Conservation (phyloP, 345 rosid species). For the Ceriops decandra region DNA sequence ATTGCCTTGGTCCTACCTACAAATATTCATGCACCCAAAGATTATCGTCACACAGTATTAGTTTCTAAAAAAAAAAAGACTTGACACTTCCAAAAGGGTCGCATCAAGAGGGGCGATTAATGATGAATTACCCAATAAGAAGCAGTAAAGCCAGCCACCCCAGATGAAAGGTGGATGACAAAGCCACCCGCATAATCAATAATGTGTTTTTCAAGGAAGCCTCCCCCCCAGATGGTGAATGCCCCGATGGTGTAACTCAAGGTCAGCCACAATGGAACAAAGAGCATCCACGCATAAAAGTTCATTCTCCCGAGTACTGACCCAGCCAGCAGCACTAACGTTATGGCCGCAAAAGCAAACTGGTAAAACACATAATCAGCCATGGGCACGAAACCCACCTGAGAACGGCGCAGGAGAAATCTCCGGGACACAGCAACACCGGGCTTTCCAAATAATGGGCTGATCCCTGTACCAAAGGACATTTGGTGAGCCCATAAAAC, state of each 20-base stretch:
- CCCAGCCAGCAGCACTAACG: constrained; percentile 49
- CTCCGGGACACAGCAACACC: constrained; percentile 3
- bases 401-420: neutral
- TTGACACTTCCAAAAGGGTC: neutral
- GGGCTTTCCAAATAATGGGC: constrained; percentile 41
- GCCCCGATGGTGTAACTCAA: constrained; percentile 51
- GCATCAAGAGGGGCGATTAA: neutral
- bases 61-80: too few species aligned
- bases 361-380: constrained; percentile 51
- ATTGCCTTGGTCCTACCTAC: constrained; percentile 55
- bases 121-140: constrained; percentile 50
- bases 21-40: neutral
- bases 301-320: constrained; percentile 66
- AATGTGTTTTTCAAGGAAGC: constrained; percentile 24
- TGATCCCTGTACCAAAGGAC: constrained; percentile 36
- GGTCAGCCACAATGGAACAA: constrained; percentile 57
- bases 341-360: constrained; percentile 63
- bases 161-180: constrained; percentile 68
- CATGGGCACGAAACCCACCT: neutral
- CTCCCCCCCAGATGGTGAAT: constrained; percentile 46
- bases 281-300: constrained; percentile 63
- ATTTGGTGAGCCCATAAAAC: constrained; percentile 52
- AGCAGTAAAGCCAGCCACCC: constrained; percentile 68
- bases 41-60: too few species aligned
- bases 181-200: constrained; percentile 64